These are phyloP conservation scores for Pouteria glomerata DNA, from an alignment of 148 eudicot species.

Conservation along the genomic window DNA sequence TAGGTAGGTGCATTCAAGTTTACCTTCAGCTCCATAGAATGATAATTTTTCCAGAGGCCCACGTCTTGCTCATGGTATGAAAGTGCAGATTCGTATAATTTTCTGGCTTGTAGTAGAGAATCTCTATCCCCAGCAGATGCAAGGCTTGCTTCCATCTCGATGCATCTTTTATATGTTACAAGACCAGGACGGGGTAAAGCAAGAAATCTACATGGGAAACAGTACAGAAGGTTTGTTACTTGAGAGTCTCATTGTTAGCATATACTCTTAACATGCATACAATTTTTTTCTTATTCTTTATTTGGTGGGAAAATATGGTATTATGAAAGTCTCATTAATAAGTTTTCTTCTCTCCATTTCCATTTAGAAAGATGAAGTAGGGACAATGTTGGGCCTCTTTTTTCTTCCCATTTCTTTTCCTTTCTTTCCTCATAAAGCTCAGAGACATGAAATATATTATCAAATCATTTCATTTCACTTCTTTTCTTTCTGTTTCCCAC, in stretches of 20 bases:
- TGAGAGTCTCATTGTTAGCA: background rate
- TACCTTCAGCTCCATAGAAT: slow-evolving; percentile 69
- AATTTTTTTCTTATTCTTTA: too few species aligned
- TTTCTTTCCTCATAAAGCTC: too few species aligned
- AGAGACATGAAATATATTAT: too few species aligned
- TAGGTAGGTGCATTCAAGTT: background rate
- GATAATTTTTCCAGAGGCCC: slow-evolving; percentile 67
- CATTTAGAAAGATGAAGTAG: too few species aligned
- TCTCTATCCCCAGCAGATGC: slow-evolving; percentile 46
- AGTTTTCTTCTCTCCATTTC: too few species aligned
- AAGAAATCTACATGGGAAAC: slow-evolving; percentile 40
- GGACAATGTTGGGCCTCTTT: too few species aligned
- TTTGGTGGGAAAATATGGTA: too few species aligned
- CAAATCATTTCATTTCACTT: too few species aligned
- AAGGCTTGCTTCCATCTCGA: slow-evolving; percentile 58
- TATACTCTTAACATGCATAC: too few species aligned
- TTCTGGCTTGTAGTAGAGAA: slow-evolving; percentile 50
- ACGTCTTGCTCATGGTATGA: slow-evolving; percentile 54
- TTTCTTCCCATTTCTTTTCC: too few species aligned
- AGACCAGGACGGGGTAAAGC: slow-evolving; percentile 81
- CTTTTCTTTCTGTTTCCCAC: too few species aligned
- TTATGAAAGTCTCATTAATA: too few species aligned
- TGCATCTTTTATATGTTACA: slow-evolving; percentile 46
- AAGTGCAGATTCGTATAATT: slow-evolving; percentile 69
- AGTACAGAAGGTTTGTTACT: background rate